Base-by-base conservation (phyloP, 2,329 filamentous ascomycete genomes). In the Botrytis fragariae region DNA sequence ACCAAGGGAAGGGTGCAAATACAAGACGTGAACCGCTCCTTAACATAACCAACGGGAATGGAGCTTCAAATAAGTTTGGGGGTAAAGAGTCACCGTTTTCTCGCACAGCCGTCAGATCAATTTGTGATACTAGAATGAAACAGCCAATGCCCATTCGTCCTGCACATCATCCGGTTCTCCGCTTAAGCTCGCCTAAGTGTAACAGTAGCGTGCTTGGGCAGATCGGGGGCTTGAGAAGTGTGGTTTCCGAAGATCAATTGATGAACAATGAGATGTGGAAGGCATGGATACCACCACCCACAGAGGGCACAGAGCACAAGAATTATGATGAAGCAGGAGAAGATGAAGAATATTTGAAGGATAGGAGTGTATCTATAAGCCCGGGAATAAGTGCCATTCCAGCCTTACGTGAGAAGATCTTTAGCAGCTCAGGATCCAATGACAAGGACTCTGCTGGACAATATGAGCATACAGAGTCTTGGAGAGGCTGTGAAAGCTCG, bases 261-360 rank as follows among this genome's bases (percentile, higher is more conserved):
- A 14, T 76, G 20, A 77, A 80, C 16, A 77, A 80, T 59, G 74
- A 79, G 9, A 73, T 76, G 59, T 81, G 80, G 80, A 73, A 77
- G 60, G 76, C 73, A n/a, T 81, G 79, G 80, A 73, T 79, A 39
- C 72, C 64, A 32, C 32, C 72, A 39, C 25, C 51, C 63, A 29
- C 62, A 45, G 54, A 64, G 29, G 59, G 9, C n/a, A 44, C 51
- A 57, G 63, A 59, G 22, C 32, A 39, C 29, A 9, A 8, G 0
- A 22, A 25, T 4, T 37, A 39, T 35, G 16, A 67, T 35, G 9
- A 42, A 12, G 25, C 37, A 35, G 22, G 25, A n/a, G 62, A 72
- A 22, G 22, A 22, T 16, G 62, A 71, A 20, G 29, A 60, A 44
- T 16, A 39, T 32, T 18, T 18, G 9, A 44, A 35, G 62, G n/a